Base-by-base conservation (phyloP, 2,329 filamentous ascomycete genomes). In the Clathrospora elynae region DNA sequence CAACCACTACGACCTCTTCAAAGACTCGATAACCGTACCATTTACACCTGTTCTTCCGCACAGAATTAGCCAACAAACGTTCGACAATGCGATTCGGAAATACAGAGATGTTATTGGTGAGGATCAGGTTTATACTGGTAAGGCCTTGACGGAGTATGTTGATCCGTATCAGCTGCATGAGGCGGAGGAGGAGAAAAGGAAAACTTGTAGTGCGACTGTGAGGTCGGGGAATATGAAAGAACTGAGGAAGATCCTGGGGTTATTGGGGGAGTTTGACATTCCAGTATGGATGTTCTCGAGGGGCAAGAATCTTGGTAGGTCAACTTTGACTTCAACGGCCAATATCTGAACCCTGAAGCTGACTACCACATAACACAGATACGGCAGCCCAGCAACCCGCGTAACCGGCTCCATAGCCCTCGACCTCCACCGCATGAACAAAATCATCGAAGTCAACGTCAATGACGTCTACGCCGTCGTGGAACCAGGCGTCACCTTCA, bases 161-260 rank as follows among this genome's bases (percentile, higher is more conserved):
- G 74, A 76, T 39, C 74, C 74, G 1, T 77, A 76, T 39, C 73
- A 77, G 56, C 62, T 76, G 7, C 67, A 67, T 3, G 74, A 75
- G 45, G 63, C 62, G 3, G 67, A 68, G n/a, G n/a, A 5, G 62
- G 66, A 3, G n/a, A 58, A 64, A 38, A 64, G 73, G 16, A 72
- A 67, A 29, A 65, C 75, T 30, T 73, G 74, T 2, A 72, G 73
- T 33, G 74, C 72, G 5, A 74, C 74, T 6, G 69, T 75, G 11
- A 71, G 73, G 61, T 62, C 63, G 0, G 59, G 55, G 38, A 52
- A 49, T 19, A 28, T 52, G 0, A 58, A 64, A 5, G 56, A 66
- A 19, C 8, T 67, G 25, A 53, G 37, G 26, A 28, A 47, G 2
- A 49, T 67, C 3, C 35, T 67, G 30, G 51, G 50, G 8, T 36